Evolutionary conservation across 345 rosid genomes (phyloP).

Genomic region (Eucalyptus erythrocorys): DNA sequence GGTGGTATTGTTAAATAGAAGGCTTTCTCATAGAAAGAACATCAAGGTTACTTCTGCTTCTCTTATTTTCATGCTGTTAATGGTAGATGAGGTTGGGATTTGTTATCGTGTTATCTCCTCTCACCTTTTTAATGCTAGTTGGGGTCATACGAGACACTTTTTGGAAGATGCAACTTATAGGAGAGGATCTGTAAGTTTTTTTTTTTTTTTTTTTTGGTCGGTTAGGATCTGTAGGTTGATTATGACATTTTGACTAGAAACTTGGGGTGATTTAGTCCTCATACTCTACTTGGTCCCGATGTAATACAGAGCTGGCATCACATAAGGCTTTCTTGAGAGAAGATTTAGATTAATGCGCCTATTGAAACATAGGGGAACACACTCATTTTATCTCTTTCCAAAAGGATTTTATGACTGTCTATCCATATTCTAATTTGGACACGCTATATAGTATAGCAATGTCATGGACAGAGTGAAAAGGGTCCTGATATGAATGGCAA

Average conservation of each 20-base stretch:
- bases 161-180: neutral
- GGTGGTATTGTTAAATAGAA: neutral
- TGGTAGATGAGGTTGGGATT: neutral
- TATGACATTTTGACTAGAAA: neutral
- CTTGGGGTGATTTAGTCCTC: neutral
- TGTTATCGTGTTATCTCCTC: neutral
- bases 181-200: neutral
- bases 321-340: neutral
- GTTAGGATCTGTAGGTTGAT: neutral
- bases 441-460: neutral
- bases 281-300: neutral
- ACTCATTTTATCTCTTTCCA: neutral
- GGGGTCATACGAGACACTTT: neutral
- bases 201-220: too few species aligned
- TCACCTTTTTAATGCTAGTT: neutral
- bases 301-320: neutral
- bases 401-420: neutral
- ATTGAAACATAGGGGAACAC: neutral
- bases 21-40: neutral
- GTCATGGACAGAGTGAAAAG: neutral
- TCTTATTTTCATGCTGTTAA: neutral
- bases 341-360: neutral
- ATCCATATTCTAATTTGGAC: neutral
- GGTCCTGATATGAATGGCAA: neutral
- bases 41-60: neutral